phyloP scores from a whole-genome alignment of 2,329 filamentous ascomycete genomes.

The Myotisia sp. region DNA sequence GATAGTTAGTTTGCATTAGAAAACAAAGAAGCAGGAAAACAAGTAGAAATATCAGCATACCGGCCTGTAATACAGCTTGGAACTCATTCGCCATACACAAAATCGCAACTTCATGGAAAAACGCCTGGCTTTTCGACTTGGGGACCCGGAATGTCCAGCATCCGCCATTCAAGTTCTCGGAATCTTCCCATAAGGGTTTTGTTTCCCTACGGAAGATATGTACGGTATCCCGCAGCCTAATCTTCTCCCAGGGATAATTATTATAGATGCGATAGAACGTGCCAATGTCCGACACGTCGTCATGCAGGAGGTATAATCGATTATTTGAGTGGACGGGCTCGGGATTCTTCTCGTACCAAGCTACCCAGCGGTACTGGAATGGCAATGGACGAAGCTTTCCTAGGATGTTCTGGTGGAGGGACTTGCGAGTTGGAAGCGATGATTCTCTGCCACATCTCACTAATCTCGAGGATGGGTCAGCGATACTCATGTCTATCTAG shows the following conservation, averaged over 20 bases:
- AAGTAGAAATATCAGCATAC: slow-evolving; percentile 44
- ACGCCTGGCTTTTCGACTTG: slow-evolving; percentile 50
- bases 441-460: too few relatives aligned
- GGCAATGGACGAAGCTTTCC: slow-evolving; percentile 33
- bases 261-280: slow-evolving; percentile 68
- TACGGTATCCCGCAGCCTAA: slow-evolving; percentile 63
- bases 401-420: slow-evolving; percentile 31
- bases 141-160: slow-evolving; percentile 86
- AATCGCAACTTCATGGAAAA: slow-evolving; percentile 25
- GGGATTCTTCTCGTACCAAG: slow-evolving; percentile 34
- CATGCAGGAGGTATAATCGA: slow-evolving; percentile 26
- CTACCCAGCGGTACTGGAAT: slow-evolving; percentile 34
- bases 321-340: slow-evolving; percentile 19
- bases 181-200: slow-evolving; percentile 68
- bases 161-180: slow-evolving; percentile 70
- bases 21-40: not conserved
- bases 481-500: too few relatives aligned
- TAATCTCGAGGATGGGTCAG: too few relatives aligned
- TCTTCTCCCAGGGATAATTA: slow-evolving; percentile 61
- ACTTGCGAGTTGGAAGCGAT: slow-evolving; percentile 21
- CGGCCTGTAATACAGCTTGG: slow-evolving; percentile 58
- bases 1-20: slow-evolving; percentile 1
- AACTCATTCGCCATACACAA: slow-evolving; percentile 27
- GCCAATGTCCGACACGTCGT: slow-evolving; percentile 29
- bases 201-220: slow-evolving; percentile 70